Evolutionary conservation across 805 yeast species (phyloP), one percentile per base, ranked within the genome.

Genomic region (Saccharomycopsis oosterbeekiorum): DNA sequence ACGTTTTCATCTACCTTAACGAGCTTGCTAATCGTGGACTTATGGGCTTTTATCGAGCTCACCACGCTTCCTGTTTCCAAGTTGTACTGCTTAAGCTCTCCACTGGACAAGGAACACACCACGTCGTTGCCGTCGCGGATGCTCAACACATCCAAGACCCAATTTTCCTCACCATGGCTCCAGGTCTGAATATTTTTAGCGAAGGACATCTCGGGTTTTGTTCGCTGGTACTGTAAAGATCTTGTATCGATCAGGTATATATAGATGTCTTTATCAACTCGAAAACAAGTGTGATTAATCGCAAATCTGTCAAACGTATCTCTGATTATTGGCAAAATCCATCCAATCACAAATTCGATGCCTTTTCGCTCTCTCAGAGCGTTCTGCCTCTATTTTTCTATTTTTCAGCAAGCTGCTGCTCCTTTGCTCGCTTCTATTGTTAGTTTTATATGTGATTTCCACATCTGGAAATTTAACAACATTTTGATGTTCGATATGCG

Each of bases 101-200:
- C 89, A 59, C 75, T 74, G 40, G 84, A 76, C 24, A 79, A 70
- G 0, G 85, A 74, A 0, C 79, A 73, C 2, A 76, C 75, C 10
- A 62, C 21, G n/a, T 82, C 67, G 0, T 76, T 75, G n/a, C 71
- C 72, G 9, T 69, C 64, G 2, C 65, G 59, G 10, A 76, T 64
- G 1, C 70, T 68, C 1, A 68, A 70, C 17, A 82, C 65, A 14
- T 75, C 73, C 11, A 84, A 71, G 0, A 80, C 78, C 89, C 89
- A 84, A 60, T 78, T 19, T n/a, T 26, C 19, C 2, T 37, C 41
- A 21, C 63, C 63, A 29, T 58, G 43, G 29, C 10, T n/a, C 63
- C 63, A 61, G 1, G 37, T 10, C 14, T 59, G 57, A 15, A 26
- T 24, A 24, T 21, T 47, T 10, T 24, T 47, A 24, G 53, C 53